Evolutionary conservation across 2,329 filamentous ascomycete genomes (phyloP).

Genomic region (Aspergillus pseudoglaucus): DNA sequence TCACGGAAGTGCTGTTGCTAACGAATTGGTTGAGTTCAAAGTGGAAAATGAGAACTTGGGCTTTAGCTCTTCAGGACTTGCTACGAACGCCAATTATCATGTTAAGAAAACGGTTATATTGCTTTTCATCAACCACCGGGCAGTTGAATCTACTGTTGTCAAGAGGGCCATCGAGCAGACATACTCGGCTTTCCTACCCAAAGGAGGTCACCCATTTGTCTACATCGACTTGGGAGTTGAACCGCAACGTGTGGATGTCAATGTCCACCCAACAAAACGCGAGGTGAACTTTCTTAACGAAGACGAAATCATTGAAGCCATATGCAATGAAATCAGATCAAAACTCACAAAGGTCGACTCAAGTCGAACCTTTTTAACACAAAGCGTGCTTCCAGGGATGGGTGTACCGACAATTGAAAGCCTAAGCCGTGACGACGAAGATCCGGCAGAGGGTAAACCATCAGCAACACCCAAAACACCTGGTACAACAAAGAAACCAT

Average conservation of each 20-base stretch:
- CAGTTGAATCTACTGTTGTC: slow-evolving; percentile 81
- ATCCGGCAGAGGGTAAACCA: slow-evolving; percentile 25
- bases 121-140: slow-evolving; percentile 93
- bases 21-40: slow-evolving; percentile 74
- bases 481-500: slow-evolving; percentile 47
- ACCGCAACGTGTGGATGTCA: slow-evolving; percentile 87
- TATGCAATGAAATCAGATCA: slow-evolving; percentile 72
- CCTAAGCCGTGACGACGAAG: slow-evolving; percentile 16
- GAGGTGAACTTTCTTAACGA: slow-evolving; percentile 98
- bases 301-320: slow-evolving; percentile 83
- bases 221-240: slow-evolving; percentile 93
- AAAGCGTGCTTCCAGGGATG: slow-evolving; percentile 72
- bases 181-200: slow-evolving; percentile 80
- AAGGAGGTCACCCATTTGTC: slow-evolving; percentile 87
- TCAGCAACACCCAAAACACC: slow-evolving; percentile 31
- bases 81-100: slow-evolving; percentile 91
- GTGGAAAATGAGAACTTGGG: slow-evolving; percentile 70
- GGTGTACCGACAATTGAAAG: slow-evolving; percentile 48
- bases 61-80: slow-evolving; percentile 72
- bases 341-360: slow-evolving; percentile 83
- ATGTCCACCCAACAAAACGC: slow-evolving; percentile 92
- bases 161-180: slow-evolving; percentile 88
- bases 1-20: slow-evolving; percentile 75
- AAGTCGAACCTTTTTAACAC: slow-evolving; percentile 89
- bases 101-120: slow-evolving; percentile 82